These are phyloP conservation scores for Colletotrichum sp. DNA, from an alignment of 2,329 filamentous ascomycete species.

Conservation along the genomic window DNA sequence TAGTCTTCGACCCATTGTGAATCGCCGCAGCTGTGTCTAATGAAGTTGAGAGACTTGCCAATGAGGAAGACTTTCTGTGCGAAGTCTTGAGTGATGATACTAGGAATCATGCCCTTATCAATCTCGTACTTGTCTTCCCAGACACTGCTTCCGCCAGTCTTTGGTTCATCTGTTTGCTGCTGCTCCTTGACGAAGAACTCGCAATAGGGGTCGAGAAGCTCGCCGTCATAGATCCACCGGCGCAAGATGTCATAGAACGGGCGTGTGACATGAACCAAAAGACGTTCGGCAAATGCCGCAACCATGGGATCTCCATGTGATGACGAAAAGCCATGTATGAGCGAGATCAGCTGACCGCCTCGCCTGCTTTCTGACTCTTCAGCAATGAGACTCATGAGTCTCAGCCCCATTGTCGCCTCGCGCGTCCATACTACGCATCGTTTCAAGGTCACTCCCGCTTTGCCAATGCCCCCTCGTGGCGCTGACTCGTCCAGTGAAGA, in stretches of 20 bases:
- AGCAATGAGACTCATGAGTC: conserved; percentile 92
- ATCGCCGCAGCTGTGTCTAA: conserved; percentile 93
- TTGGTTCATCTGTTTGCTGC: conserved; percentile 52
- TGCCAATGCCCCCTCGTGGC: conserved; percentile 75
- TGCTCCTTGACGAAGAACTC: conserved; percentile 97
- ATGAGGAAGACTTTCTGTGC: conserved; percentile 97
- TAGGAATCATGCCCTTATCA: conserved; percentile 84
- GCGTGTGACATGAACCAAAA: conserved; percentile 84
- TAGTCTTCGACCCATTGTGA: conserved; percentile 95
- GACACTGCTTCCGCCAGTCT: conserved; percentile 71
- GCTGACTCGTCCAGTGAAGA: conserved; percentile 73
- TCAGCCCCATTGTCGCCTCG: conserved; percentile 93
- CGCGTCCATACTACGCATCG: conserved; percentile 96
- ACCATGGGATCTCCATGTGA: conserved; percentile 97
- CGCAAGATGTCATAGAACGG: conserved; percentile 97
- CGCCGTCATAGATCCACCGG: conserved; percentile 98
- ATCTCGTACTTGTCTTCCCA: conserved; percentile 98
- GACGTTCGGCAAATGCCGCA: conserved; percentile 86
- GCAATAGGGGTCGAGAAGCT: conserved; percentile 92
- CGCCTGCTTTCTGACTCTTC: conserved; percentile 85
- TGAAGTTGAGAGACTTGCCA: conserved; percentile 97
- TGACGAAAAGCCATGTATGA: conserved; percentile 92
- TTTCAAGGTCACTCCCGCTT: conserved; percentile 91
- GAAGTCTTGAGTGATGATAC: conserved; percentile 91
- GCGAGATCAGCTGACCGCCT: conserved; percentile 89